Evolutionary conservation across 2,329 filamentous ascomycete species (phyloP).

Genomic region (Fusarium protoensiforme): DNA sequence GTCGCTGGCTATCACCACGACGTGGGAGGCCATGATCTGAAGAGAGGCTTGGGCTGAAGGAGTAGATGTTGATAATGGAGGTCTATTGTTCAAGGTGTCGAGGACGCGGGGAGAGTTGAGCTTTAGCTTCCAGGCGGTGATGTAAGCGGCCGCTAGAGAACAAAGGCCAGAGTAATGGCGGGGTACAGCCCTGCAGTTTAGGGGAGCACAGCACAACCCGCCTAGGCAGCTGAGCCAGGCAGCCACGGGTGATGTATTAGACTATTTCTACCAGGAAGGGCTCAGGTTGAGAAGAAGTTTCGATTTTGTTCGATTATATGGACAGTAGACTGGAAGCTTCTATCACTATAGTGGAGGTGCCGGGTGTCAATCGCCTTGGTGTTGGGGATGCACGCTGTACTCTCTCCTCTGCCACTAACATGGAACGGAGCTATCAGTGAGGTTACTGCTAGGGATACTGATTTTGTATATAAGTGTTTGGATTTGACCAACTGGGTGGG

Average conservation of each 20-base stretch:
- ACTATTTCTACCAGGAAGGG: neutral
- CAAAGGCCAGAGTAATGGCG: conserved; percentile 12
- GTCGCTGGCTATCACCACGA: conserved; percentile 86
- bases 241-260: conserved; percentile 4
- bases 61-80: neutral
- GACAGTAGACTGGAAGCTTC: neutral
- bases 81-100: neutral
- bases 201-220: neutral
- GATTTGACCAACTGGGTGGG: neutral
- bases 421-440: neutral
- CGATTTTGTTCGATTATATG: neutral
- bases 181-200: conserved; percentile 10
- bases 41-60: neutral
- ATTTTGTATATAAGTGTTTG: neutral
- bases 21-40: conserved; percentile 81
- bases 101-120: conserved; percentile 23
- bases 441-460: neutral
- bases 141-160: conserved; percentile 26
- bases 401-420: neutral
- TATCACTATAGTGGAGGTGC: neutral
- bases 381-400: neutral
- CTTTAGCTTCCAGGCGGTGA: conserved; percentile 22
- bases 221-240: conserved; percentile 16
- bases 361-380: neutral
- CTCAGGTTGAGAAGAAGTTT: neutral